Percentiles rank a stretch among this genome's conserved stretches.
Evolutionary conservation across 306 rosid species (phyloP).

Genomic region (Cicer judaicum): DNA sequence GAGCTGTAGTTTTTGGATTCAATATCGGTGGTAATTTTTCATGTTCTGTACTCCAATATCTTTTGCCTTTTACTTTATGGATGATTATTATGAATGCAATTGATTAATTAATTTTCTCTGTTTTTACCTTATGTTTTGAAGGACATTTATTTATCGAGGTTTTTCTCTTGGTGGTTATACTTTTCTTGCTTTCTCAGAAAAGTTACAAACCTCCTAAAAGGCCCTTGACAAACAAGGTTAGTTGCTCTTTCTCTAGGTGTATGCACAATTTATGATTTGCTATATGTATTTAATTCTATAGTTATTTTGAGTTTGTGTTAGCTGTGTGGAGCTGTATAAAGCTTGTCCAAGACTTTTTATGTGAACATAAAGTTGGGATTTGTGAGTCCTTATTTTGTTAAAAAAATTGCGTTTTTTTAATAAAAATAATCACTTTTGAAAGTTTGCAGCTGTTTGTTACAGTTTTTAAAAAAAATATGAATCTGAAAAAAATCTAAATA

Average conservation of each 20-base stretch:
- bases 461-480: no score
- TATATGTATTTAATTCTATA: background rate
- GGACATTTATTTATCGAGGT: slow-evolving; percentile 90
- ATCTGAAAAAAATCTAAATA: no score
- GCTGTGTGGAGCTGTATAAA: slow-evolving; percentile 5
- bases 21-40: slow-evolving; percentile 75
- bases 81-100: background rate
- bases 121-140: slow-evolving; percentile 47
- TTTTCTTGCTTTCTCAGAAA: slow-evolving; percentile 88
- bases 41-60: slow-evolving; percentile 1
- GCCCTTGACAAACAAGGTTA: slow-evolving; percentile 84
- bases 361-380: slow-evolving; percentile 9
- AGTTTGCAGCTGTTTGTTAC: no score
- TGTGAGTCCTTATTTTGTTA: background rate
- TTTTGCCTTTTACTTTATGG: background rate
- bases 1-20: slow-evolving; percentile 90
- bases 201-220: slow-evolving; percentile 98
- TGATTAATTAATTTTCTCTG: background rate
- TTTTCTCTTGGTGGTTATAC: slow-evolving; percentile 79
- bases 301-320: slow-evolving; percentile 22
- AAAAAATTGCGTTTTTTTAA: no score
- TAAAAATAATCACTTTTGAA: no score
- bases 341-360: background rate
- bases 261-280: background rate
- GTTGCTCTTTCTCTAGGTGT: slow-evolving; percentile 19